Base-by-base conservation (phyloP, 768 basidiomycete species). In the Leccinum truebloodii region DNA sequence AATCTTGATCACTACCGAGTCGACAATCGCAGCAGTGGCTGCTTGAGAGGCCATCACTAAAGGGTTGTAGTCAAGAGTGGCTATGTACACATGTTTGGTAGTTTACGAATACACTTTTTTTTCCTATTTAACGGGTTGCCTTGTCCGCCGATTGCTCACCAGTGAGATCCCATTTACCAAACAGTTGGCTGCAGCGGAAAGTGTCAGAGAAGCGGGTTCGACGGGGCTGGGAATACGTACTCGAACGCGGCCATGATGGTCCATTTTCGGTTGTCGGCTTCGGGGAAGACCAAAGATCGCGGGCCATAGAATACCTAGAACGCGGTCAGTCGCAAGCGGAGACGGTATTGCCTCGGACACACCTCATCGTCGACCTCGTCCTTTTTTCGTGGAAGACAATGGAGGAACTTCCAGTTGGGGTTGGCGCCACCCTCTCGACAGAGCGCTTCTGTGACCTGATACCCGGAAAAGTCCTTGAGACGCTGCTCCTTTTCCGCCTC, bases 191-290 rank as follows among this genome's bases (percentile, higher is more conserved):
- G 59, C 12, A 50, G 9, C 9, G 18, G 49, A n/a, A 58, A 34
- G 41, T 41, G n/a, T 64, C 52, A 66, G 52, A 62, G 46, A 49
- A n/a, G 28, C 35, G 41, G 52, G 28, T 8, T 4, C 26, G 26
- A 51, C 39, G 35, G 49, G 46, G 54, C 13, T 50, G 56, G 59
- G 49, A 64, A 39, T 49, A 85, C 89, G 58, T 67, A 94, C 92
- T 94, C 92, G 67, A 97, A 96, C 12, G 85, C 74, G 14, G 94
- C 92, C 87, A 95, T 93, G 67, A 88, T 96, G 0, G 95, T 95
- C 95, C 94, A 96, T 73, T 95, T 95, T 60, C 96, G 85, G 78
- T 99, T 99, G 77, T 98, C 95, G 0, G 94, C 89, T 75, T 95
- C 95, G 16, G 86, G 89, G 83, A 95, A 99, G 13, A 90, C 96